Conservation (phyloP, 2,329 filamentous ascomycete species). For the Aspergillus sp. region DNA sequence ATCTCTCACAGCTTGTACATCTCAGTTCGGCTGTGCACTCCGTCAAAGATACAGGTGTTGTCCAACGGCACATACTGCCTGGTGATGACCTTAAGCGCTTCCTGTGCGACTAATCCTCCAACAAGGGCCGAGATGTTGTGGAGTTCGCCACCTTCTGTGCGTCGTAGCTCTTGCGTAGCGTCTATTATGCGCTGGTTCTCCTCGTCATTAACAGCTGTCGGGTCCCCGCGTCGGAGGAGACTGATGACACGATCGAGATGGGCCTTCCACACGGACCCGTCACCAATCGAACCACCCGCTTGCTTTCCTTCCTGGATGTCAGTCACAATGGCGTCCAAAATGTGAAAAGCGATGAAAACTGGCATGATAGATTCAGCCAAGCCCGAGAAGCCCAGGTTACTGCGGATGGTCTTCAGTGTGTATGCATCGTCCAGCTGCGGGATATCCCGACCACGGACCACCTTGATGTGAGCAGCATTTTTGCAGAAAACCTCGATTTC, state of each 20-base stretch:
- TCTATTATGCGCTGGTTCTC: constrained; percentile 45
- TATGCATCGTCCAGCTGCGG: constrained; percentile 38
- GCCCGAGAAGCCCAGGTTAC: constrained; percentile 13
- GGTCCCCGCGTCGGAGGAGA: constrained; percentile 31
- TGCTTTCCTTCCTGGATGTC: constrained; percentile 43
- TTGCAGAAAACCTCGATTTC: constrained; percentile 93
- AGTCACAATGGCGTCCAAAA: constrained; percentile 39
- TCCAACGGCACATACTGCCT: constrained; percentile 58
- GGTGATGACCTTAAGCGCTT: constrained; percentile 77
- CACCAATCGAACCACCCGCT: constrained; percentile 21
- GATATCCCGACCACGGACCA: constrained; percentile 60
- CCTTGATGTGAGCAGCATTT: constrained; percentile 84
- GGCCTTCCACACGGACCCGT: constrained; percentile 24
- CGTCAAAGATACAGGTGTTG: constrained; percentile 57
- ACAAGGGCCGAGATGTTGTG: constrained; percentile 85
- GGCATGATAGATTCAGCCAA: constrained; percentile 54
- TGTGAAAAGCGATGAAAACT: constrained; percentile 59
- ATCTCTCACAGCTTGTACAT: constrained; percentile 40
- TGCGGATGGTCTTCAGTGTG: constrained; percentile 37
- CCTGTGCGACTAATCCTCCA: constrained; percentile 92
- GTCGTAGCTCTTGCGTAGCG: constrained; percentile 58
- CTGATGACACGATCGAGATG: constrained; percentile 22
- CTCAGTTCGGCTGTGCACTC: constrained; percentile 48
- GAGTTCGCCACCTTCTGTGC: constrained; percentile 74
- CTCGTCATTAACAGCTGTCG: constrained; percentile 41